A percentile compares a stretch with the other conserved stretches of the same genome.
These are phyloP conservation scores for Golovinomyces cichoracearum DNA, from an alignment of 2,329 filamentous ascomycete genomes.

Conservation along the genomic window DNA sequence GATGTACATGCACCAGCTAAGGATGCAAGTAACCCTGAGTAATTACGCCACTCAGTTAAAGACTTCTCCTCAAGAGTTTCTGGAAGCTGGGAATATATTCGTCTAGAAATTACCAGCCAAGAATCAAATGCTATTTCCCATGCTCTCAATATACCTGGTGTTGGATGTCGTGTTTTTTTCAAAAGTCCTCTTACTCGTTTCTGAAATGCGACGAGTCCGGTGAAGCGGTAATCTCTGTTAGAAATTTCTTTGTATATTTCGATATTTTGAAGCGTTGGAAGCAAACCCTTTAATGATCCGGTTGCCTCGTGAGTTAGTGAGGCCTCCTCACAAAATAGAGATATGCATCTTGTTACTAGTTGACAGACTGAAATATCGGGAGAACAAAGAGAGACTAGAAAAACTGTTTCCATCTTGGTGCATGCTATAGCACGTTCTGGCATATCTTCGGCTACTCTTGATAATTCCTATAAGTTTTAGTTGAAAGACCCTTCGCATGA, in stretches of 20 bases:
- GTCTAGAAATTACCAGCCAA: conserved; percentile 37
- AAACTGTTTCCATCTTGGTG: conserved; percentile 32
- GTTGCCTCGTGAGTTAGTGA: conserved; percentile 25
- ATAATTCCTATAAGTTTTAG: conserved; percentile 22
- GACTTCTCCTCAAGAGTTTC: conserved; percentile 29
- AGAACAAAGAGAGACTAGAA: conserved; percentile 38
- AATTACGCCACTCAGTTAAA: conserved; percentile 40
- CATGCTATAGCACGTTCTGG: conserved; percentile 27
- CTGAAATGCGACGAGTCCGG: conserved; percentile 43
- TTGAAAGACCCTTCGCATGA: not conserved
- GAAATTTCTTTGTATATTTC: conserved; percentile 36
- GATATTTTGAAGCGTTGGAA: conserved; percentile 31
- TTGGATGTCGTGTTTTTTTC: conserved; percentile 33
- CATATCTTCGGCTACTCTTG: conserved; percentile 27
- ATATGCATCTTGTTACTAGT: conserved; percentile 34
- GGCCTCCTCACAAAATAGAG: conserved; percentile 35
- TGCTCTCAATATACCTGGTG: conserved; percentile 37
- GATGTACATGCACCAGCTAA: conserved; percentile 39
- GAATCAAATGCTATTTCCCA: conserved; percentile 40
- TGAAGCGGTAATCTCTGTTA: conserved; percentile 37
- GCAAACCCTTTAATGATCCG: conserved; percentile 24
- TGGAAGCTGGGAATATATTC: conserved; percentile 27
- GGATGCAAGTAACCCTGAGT: conserved; percentile 41
- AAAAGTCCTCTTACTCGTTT: conserved; percentile 35
- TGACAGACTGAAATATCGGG: conserved; percentile 39